Conservation (phyloP, 2,329 filamentous ascomycete genomes). For the Aspergillus versicolor region DNA sequence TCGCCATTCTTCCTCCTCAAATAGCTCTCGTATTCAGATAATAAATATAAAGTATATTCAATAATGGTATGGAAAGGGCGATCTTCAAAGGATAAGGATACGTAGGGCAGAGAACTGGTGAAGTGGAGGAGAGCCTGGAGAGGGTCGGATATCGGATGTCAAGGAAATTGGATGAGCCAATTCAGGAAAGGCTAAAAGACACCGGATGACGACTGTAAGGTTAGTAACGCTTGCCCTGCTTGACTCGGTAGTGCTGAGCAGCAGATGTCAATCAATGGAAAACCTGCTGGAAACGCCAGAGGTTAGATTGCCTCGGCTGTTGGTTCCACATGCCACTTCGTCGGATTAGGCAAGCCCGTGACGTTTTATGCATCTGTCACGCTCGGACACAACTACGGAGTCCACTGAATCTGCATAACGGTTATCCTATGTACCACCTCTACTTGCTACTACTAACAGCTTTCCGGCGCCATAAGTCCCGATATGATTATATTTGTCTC, state of each 20-base stretch:
- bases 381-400: no score
- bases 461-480: not conserved
- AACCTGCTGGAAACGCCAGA: not conserved
- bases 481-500: not conserved
- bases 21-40: not conserved
- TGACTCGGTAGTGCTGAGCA: not conserved
- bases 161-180: constrained; percentile 5
- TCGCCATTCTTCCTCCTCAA: constrained; percentile 34
- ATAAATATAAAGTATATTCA: not conserved
- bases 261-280: not conserved
- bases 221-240: not conserved
- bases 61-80: not conserved
- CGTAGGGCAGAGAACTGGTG: not conserved
- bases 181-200: not conserved
- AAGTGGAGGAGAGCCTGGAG: constrained; percentile 11
- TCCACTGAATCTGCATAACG: no score
- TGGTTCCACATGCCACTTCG: constrained; percentile 12
- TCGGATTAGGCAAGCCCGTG: constrained; percentile 1
- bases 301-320: constrained; percentile 11
- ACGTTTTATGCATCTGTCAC: not conserved
- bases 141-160: constrained; percentile 17
- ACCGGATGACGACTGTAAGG: not conserved
- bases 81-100: constrained; percentile 2
- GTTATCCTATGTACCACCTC: no score
- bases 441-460: no score